These are phyloP conservation scores for Eimeria sp. DNA, from an alignment of 169 alveolate genomes.

Conservation along the genomic window DNA sequence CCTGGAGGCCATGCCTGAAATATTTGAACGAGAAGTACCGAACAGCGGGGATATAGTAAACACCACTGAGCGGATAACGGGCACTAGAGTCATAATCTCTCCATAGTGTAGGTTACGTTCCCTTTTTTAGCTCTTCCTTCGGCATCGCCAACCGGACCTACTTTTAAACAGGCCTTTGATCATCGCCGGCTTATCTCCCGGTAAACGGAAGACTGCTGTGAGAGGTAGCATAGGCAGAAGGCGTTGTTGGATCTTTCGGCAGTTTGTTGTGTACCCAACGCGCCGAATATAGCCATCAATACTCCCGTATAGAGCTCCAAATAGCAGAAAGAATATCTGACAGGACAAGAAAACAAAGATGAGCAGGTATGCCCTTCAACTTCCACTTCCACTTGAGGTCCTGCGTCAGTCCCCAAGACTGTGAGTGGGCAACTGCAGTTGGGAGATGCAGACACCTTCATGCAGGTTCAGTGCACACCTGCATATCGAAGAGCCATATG, in stretches of 20 bases:
- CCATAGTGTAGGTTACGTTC: neutral
- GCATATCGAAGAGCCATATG: slow-evolving; percentile 81
- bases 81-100: neutral
- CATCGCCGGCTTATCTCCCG: neutral
- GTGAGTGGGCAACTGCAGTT: neutral
- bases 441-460: neutral
- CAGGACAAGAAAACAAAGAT: neutral
- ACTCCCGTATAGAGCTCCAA: slow-evolving; percentile 78
- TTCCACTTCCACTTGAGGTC: neutral
- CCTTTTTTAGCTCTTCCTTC: too few relatives aligned
- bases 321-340: slow-evolving; percentile 74
- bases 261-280: slow-evolving; percentile 75
- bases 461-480: slow-evolving; percentile 30
- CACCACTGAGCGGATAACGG: neutral
- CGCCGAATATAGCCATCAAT: slow-evolving; percentile 78
- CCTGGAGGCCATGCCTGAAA: slow-evolving; percentile 26
- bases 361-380: neutral
- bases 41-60: neutral
- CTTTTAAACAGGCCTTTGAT: neutral
- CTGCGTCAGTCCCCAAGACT: neutral
- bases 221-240: slow-evolving; percentile 78
- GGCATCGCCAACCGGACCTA: neutral
- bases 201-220: slow-evolving; percentile 12
- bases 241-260: slow-evolving; percentile 78
- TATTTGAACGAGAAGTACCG: neutral